A percentile compares a stretch with the other conserved stretches of the same genome.
These are phyloP conservation scores for Hyaloscypha finlandica DNA, from an alignment of 495 filamentous ascomycete genomes.

Conservation along the genomic window DNA sequence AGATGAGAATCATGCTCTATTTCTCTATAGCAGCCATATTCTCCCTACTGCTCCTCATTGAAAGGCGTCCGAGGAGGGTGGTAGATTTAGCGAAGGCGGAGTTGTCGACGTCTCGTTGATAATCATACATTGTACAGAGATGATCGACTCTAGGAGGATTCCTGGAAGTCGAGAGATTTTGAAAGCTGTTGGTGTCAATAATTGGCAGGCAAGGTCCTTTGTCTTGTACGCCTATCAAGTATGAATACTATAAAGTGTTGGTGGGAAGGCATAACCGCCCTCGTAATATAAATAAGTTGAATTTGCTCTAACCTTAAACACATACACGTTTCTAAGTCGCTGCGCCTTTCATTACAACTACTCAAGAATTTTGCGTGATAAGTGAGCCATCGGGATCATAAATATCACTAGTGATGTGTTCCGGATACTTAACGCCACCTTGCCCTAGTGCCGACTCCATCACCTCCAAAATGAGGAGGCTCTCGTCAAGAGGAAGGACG, in stretches of 20 bases:
- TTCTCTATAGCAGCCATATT: conserved; percentile 8
- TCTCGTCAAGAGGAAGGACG: no score
- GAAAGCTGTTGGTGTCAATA: background rate
- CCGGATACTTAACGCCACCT: no score
- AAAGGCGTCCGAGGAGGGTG: conserved; percentile 2
- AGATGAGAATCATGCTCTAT: conserved; percentile 18
- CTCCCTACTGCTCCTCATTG: conserved; percentile 11
- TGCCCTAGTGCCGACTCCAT: no score
- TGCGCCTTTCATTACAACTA: no score
- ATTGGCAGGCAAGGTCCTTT: background rate
- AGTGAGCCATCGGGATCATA: no score
- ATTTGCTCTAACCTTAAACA: conserved; percentile 1
- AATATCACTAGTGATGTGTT: no score
- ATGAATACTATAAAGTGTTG: background rate
- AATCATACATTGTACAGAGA: background rate
- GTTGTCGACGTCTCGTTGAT: conserved; percentile 7
- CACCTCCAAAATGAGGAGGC: no score
- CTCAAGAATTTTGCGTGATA: no score
- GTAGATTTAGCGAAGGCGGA: background rate
- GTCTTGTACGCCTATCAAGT: background rate
- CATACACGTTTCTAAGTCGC: background rate
- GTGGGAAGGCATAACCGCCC: conserved; percentile 1
- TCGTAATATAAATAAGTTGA: background rate
- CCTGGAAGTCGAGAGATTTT: conserved; percentile 5
- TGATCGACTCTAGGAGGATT: background rate